These are phyloP conservation scores for Globomyces pollinis-pini DNA, from an alignment of 192 early-diverging fungal genomes.

Conservation along the genomic window DNA sequence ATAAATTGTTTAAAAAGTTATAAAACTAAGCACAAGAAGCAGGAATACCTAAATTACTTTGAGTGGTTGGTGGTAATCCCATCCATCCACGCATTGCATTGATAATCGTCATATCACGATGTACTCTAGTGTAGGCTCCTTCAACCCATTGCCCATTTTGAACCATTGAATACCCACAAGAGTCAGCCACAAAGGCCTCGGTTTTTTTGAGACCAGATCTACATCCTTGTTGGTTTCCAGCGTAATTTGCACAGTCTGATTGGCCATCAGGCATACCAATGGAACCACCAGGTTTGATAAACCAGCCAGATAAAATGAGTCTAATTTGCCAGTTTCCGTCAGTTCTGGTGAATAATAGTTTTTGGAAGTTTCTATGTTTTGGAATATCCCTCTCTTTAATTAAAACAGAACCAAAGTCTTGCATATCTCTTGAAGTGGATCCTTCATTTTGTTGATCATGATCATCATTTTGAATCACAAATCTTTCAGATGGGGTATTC, in stretches of 20 bases:
- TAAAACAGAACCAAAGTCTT: conserved; percentile 16
- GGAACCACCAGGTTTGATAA: background rate
- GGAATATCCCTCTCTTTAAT: conserved; percentile 21
- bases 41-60: conserved; percentile 9
- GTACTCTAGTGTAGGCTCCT: conserved; percentile 11
- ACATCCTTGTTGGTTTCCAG: conserved; percentile 7
- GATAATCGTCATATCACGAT: conserved; percentile 12
- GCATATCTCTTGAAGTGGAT: conserved; percentile 21
- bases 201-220: background rate
- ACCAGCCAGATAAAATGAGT: conserved; percentile 7
- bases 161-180: conserved; percentile 6
- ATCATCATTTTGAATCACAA: conserved; percentile 18
- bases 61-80: background rate
- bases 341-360: conserved; percentile 15
- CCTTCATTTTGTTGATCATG: conserved; percentile 19
- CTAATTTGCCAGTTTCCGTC: conserved; percentile 20
- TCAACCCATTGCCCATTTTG: background rate
- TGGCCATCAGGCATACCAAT: conserved; percentile 8
- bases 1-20: no score
- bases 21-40: conserved; percentile 3
- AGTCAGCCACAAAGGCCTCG: conserved; percentile 2
- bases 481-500: conserved; percentile 15
- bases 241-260: conserved; percentile 5
- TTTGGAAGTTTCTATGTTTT: conserved; percentile 16
- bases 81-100: conserved; percentile 17